Base-by-base conservation (phyloP, 805 yeast genomes). In the Clavispora asparagi region DNA sequence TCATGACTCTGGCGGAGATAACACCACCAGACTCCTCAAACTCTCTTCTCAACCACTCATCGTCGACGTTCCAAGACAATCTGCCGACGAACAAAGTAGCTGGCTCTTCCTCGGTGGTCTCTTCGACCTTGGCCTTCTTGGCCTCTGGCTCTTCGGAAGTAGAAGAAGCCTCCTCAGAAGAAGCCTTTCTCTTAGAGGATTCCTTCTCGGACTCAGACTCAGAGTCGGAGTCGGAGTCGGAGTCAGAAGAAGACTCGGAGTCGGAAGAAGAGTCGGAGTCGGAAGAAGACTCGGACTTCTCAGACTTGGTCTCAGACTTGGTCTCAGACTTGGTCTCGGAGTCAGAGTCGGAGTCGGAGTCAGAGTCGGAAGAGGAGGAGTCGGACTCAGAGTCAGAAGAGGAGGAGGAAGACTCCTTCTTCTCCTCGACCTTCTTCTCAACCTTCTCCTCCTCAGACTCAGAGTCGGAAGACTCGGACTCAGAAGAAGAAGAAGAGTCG, bases 31-130 rank as follows among this genome's bases (percentile, higher is more conserved):
- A 50, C 52, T 77, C 79, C 67, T 84, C 90, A 68, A 94, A 94
- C 74, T 88, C 97, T 51, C 83, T 74, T 70, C 77, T 77, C 67
- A 94, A 82, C 96, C 96, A 87, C 50, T 84, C 95, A 65, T 91
- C 97, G 63, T 94, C 99, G 62, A 94, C 80, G 70, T 83, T 86
- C 98, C 98, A 94, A 17, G 98, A 90, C 62, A 94, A 81, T 76
- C 98, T 85, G 62, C 99, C 99, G 55, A 91, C 98, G 62, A 94
- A 94, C 55, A 94, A 69, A 50, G 98, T 92, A 49, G 92, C 87
- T 59, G 90, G 85, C 70, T 85, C 95, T 26, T 42, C 50, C 12
- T 39, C 42, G 17, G 46, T 27, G 9, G 29, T 26, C 55, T 70
- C 74, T 43, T 67, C 68, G 44, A 64, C 55, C 73, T 76, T 78